Base-by-base conservation (phyloP, 306 rosid genomes). In the Prunus padus region DNA sequence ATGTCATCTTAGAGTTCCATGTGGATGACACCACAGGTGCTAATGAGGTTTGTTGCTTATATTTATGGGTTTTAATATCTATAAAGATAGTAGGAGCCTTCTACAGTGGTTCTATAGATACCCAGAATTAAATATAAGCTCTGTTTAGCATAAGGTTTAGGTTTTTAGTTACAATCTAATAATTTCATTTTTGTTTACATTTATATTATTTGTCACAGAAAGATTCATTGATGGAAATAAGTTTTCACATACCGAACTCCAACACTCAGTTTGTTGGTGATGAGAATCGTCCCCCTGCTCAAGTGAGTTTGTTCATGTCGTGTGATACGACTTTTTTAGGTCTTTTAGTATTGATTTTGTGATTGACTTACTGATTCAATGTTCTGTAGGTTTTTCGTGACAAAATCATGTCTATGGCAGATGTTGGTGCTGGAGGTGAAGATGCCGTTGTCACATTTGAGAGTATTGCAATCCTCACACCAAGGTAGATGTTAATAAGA, bases 21-120 rank as follows among this genome's bases (percentile, higher is more conserved):
- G 99, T 96, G 77, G 98, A 96, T 84, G 98, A 92, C 77, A 95
- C 99, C 44, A 90, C 96, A 10, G 99, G 99, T 80, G 99, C 98
- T 59, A 92, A 96, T 76, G 99, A 96, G 97, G 99, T 92, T 57
- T 23, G 50, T 69, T 49, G 60, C 67, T 80, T 62, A 50, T 65
- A 31, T 54, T 64, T 49, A 49, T 22, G 33, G 22, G 33, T 63
- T 66, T 60, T 80, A 65, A 46, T 75, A 22, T 44, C 59, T 54
- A 23, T 28, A 8, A 14, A 54, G 22, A 66, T 65, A 23, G 49
- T 15, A 37, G 63, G 51, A 44, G 60, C 31, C 25, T 40, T 33
- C 11, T 57, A 11, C 25, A 13, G 26, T 66, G 50, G 31, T 23
- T 9, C 22, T 71, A 46, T n/a, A 22, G 26, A 6, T 45, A 50